Evolutionary conservation across 2,329 filamentous ascomycete species (phyloP), one percentile per base, ranked within the genome.

Genomic region (Pseudonectria buxi): DNA sequence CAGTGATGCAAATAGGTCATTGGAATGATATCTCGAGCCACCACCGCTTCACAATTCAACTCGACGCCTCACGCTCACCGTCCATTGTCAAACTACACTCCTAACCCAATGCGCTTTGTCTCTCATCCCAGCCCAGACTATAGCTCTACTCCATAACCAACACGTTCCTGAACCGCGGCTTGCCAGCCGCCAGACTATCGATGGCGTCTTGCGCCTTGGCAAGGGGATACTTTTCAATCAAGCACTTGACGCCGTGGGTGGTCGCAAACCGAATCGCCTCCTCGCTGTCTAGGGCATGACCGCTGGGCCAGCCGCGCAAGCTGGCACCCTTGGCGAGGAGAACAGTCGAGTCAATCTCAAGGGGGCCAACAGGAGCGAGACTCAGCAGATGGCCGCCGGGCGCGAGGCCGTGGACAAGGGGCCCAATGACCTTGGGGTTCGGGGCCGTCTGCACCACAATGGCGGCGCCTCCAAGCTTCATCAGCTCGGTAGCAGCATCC

Each of bases 221-320:
- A 39, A 87, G 62, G 0, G 76, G 68, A 52, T 76, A 86, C 48
- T 66, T 77, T 65, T 86, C 74, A 18, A 82, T 62, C 56, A 84
- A 65, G 33, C 81, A 82, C 57, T 74, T 72, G 44, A 87, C 70
- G 4, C 66, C 65, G 46, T 85, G 77, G 12, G 66, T 58, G 39
- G 69, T 62, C 0, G 81, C 72, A 51, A 87, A 87, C 3, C 65
- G 66, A 33, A 87, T 71, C 40, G 83, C 80, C 47, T 84, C 76
- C 50, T 79, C 74, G 36, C 72, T 69, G 42, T 85, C 74, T 30
- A 77, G 64, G 1, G 79, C 69, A 26, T 83, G 70, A 0, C 81
- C 81, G 14, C 74, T 73, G 0, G 83, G 69, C 57, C 72, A 78
- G 9, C 80, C 80, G 43, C 78, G 69, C 2, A 92, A 65, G 3